Conservation (phyloP, 352 stramenopile species). For the Peronospora belbahrii region DNA sequence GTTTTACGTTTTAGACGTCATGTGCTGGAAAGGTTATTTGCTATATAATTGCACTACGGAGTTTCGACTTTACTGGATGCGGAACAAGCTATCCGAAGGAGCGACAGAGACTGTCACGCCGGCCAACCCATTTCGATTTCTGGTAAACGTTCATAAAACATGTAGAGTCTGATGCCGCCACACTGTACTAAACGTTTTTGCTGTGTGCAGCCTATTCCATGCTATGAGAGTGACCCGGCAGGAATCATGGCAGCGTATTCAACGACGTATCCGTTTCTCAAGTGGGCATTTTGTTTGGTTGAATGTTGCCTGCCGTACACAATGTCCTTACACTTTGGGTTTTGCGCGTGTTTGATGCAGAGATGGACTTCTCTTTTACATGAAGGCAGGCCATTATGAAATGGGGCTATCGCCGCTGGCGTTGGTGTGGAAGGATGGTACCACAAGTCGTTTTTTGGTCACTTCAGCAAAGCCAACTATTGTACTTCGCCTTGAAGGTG, state of each 20-base stretch:
- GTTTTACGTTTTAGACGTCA: conserved; percentile 90
- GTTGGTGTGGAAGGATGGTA: conserved; percentile 86
- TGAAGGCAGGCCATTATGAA: conserved; percentile 87
- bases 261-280: conserved; percentile 77
- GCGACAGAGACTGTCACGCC: conserved; percentile 32
- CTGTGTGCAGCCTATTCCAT: conserved; percentile 57
- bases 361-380: conserved; percentile 87
- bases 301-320: background rate
- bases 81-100: conserved; percentile 84
- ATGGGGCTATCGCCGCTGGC: conserved; percentile 79
- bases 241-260: conserved; percentile 75
- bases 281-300: conserved; percentile 32
- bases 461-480: conserved; percentile 66
- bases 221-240: conserved; percentile 75
- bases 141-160: conserved; percentile 27
- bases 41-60: conserved; percentile 91
- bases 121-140: conserved; percentile 69
- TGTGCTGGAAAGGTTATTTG: conserved; percentile 91
- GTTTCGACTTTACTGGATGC: conserved; percentile 89
- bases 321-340: conserved; percentile 1
- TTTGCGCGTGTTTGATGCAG: conserved; percentile 22
- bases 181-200: background rate
- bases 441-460: conserved; percentile 77
- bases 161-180: background rate
- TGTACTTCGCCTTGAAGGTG: conserved; percentile 50